Base-by-base conservation (phyloP, 1,284 basidiomycete species). In the Apiotrichum gamsii region DNA sequence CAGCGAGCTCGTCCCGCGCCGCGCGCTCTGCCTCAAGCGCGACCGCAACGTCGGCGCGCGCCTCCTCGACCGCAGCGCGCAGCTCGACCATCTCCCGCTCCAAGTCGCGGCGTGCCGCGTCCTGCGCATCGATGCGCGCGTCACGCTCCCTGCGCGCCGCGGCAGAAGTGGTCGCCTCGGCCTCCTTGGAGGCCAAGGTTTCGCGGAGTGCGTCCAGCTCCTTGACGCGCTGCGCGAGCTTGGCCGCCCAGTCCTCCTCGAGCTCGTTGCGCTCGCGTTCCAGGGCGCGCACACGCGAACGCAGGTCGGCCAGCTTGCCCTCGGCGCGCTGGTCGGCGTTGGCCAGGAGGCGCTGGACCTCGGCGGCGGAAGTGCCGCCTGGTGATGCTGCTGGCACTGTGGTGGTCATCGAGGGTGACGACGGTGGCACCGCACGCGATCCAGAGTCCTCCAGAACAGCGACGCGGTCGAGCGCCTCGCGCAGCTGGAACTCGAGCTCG, bases 221-320 rank as follows among this genome's bases (percentile, higher is more conserved):
- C 23, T 78, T 79, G 20, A 80, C 75, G 62, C 72, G 61, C 45
- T 70, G 64, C n/a, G 59, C 58, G 14, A 74, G 56, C 49, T 73
- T 90, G 50, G 77, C 77, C 59, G 84, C 85, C 86, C 89, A 90
- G 54, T 87, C 84, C 31, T 84, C 82, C 58, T 95, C 90, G 24
- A 79, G 79, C 28, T 72, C 66, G 35, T 65, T 67, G 20, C 72
- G 56, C 43, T 73, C 72, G 9, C 54, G 56, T 49, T 74, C 72
- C 11, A 72, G 49, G 2, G 59, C 52, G 8, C 61, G 56, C 18
- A 74, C 60, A 36, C 60, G 61, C 31, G 76, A 73, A 48, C 79
- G 79, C 51, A 91, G 70, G 53, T 89, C 87, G 1, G 80, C 74
- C 5, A 94, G 69, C 54, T 81, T 85, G 2, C 78, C 68, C 60